Base-by-base conservation (phyloP, 2,329 filamentous ascomycete species). In the Fusarium aywerte region DNA sequence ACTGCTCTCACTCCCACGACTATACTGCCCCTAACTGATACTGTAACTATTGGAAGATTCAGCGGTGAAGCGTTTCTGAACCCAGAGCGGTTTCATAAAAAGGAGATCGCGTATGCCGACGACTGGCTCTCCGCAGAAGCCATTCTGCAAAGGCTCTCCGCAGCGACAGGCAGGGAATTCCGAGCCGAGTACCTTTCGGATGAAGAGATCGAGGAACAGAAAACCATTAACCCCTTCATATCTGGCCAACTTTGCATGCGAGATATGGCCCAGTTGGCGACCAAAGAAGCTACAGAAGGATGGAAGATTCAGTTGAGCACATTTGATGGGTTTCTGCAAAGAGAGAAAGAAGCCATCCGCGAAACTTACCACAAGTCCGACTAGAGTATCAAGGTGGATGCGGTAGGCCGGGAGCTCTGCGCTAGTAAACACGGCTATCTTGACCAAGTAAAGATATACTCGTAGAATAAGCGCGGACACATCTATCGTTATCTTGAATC, bases 31-130 rank as follows among this genome's bases (percentile, higher is more conserved):
- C 71, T 84, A 62, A 74, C 84, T 7, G 83, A 85, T 64, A 76
- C 79, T 0, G 74, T 79, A 7, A 84, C 85, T 27, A 83, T 86
- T 43, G 84, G 80, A 1, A 74, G 67, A 9, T 83, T 85, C 65
- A 78, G 77, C 5, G 76, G 76, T 8, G 80, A 79, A 1, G 82
- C 81, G 0, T 75, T 86, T 18, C 65, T 80, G 2, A 74, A 84
- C 4, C 79, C 82, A 0, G 63, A 38, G 11, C 75, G 74, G 38
- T 86, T 84, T 60, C 47, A 78, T 27, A 71, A 68, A n/a, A 70
- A 79, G 60, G 78, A 77, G 32, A 74, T 86, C 20, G 68, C 71
- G 12, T 66, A 84, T 12, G 80, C 76, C 0, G 79, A 81, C 1
- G 80, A 85, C 57, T 68, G 77, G 40, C 47, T 82, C 29, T 73